These are phyloP conservation scores for Rhodotorula sp. DNA, from an alignment of 1,284 basidiomycete genomes.

Conservation along the genomic window DNA sequence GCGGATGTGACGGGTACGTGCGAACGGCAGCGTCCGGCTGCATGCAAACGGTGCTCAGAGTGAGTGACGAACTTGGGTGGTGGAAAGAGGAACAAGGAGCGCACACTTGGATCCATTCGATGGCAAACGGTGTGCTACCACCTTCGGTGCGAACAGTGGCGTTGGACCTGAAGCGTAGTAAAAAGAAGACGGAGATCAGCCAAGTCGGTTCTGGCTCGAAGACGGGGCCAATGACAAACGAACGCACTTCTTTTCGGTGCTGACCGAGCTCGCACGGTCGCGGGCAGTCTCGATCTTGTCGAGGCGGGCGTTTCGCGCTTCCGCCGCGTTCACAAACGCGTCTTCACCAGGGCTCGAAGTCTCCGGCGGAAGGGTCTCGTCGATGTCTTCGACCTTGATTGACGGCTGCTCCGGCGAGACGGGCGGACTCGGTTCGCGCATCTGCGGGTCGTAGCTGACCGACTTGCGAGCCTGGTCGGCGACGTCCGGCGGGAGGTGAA, in stretches of 20 bases:
- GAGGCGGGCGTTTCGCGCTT: slow-evolving; percentile 27
- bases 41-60: background rate
- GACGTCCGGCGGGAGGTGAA: slow-evolving; percentile 20
- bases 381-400: background rate
- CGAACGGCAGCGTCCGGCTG: slow-evolving; percentile 29
- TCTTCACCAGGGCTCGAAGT: background rate
- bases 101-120: slow-evolving; percentile 71
- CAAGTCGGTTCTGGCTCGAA: background rate
- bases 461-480: background rate
- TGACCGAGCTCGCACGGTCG: background rate
- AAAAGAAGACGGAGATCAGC: too few species aligned
- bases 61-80: background rate
- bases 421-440: background rate
- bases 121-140: slow-evolving; percentile 67
- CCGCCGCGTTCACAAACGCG: slow-evolving; percentile 2
- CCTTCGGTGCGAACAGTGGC: background rate
- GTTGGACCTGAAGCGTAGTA: background rate
- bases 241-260: background rate
- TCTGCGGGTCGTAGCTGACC: background rate
- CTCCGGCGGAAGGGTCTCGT: background rate
- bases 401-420: background rate
- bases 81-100: background rate
- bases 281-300: slow-evolving; percentile 27
- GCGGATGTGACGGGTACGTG: slow-evolving; percentile 37
- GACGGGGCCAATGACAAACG: too few species aligned